Percentiles rank a stretch among this genome's conserved stretches.
Conservation (phyloP, 1,284 basidiomycete species). For the Veloboletus limbatus region DNA sequence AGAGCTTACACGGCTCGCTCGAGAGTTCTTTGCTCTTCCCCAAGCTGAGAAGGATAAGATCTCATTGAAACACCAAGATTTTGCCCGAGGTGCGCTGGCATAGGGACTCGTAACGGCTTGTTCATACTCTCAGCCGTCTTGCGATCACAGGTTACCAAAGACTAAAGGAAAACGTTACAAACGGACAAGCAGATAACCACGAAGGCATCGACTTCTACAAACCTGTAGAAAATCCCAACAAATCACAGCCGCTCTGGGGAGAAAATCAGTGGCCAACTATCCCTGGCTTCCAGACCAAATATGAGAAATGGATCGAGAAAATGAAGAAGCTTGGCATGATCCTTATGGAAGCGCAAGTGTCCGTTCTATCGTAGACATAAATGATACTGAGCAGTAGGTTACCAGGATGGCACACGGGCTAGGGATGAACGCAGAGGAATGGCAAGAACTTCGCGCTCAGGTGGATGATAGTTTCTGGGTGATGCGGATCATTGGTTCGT, state of each 20-base stretch:
- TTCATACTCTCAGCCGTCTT: not conserved
- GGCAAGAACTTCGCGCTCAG: slow-evolving; percentile 58
- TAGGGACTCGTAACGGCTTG: not conserved
- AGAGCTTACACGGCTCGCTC: slow-evolving; percentile 59
- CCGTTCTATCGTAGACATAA: not conserved
- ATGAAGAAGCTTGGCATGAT: slow-evolving; percentile 77
- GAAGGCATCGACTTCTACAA: slow-evolving; percentile 83
- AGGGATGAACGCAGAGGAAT: slow-evolving; percentile 68
- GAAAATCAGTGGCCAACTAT: slow-evolving; percentile 80
- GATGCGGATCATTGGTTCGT: slow-evolving; percentile 74
- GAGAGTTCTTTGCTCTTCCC: slow-evolving; percentile 69
- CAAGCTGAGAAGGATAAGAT: slow-evolving; percentile 74
- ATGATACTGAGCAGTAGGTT: not conserved
- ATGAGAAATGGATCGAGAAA: slow-evolving; percentile 73
- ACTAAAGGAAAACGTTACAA: slow-evolving; percentile 80
- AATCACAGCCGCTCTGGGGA: slow-evolving; percentile 68
- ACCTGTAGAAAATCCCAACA: slow-evolving; percentile 67
- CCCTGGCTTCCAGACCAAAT: slow-evolving; percentile 56
- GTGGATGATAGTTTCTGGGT: slow-evolving; percentile 86
- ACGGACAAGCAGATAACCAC: slow-evolving; percentile 80
- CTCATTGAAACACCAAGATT: slow-evolving; percentile 61
- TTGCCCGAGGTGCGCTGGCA: slow-evolving; percentile 59
- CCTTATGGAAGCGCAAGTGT: slow-evolving; percentile 76
- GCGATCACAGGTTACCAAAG: slow-evolving; percentile 57
- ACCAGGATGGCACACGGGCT: slow-evolving; percentile 76